A percentile compares a stretch with the other conserved stretches of the same genome.
These are phyloP conservation scores for Aureococcus anophagefferens DNA, from an alignment of 108 stramenopile species.

Conservation along the genomic window DNA sequence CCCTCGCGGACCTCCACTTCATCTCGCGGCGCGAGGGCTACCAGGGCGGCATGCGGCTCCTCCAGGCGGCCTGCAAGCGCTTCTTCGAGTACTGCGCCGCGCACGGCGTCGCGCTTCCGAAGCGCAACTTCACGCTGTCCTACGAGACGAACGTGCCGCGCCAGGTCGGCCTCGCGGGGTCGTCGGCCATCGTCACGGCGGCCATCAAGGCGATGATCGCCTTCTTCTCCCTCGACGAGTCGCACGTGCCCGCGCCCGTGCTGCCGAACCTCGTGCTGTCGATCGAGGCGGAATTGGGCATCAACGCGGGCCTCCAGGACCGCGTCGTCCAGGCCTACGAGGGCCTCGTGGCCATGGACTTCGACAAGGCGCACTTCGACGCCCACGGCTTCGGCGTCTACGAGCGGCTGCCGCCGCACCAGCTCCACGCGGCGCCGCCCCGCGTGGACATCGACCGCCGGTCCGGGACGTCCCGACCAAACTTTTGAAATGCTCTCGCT, in stretches of 20 bases:
- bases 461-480: too few species aligned
- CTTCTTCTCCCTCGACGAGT: slow-evolving; percentile 4
- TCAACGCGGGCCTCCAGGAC: slow-evolving; percentile 33
- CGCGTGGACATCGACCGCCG: too few species aligned
- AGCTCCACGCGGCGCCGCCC: neutral
- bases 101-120: slow-evolving; percentile 3
- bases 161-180: slow-evolving; percentile 26
- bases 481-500: too few species aligned
- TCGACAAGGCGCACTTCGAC: slow-evolving; percentile 7
- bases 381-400: slow-evolving; percentile 11
- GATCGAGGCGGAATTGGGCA: slow-evolving; percentile 29
- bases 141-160: slow-evolving; percentile 29
- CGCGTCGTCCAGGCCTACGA: slow-evolving; percentile 33
- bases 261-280: slow-evolving; percentile 18
- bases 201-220: slow-evolving; percentile 12
- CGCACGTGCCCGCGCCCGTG: neutral
- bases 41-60: slow-evolving; percentile 19
- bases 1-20: slow-evolving; percentile 1
- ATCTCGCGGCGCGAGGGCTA: slow-evolving; percentile 18
- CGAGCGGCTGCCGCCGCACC: neutral
- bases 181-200: slow-evolving; percentile 29
- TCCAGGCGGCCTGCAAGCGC: slow-evolving; percentile 22
- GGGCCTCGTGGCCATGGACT: slow-evolving; percentile 33
- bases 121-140: neutral
- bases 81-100: slow-evolving; percentile 13